phyloP scores from a whole-genome alignment of 805 yeast genomes.

The Candida andamanensis region DNA sequence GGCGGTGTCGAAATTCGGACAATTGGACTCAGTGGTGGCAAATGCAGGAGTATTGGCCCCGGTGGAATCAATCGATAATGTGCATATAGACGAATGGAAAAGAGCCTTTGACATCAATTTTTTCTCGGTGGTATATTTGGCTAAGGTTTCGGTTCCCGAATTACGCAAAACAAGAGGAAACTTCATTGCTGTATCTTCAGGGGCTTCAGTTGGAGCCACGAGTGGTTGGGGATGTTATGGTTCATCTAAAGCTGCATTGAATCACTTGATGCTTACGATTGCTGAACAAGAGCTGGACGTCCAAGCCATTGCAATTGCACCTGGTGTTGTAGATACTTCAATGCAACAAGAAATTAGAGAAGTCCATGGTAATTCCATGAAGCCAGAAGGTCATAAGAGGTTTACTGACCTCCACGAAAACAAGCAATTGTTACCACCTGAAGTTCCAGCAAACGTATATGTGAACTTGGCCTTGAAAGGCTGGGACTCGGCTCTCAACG shows the following conservation, averaged over 20 bases:
- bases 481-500: slow-evolving; percentile 53
- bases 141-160: slow-evolving; percentile 51
- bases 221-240: slow-evolving; percentile 92
- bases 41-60: slow-evolving; percentile 87
- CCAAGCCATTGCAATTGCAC: slow-evolving; percentile 72
- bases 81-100: slow-evolving; percentile 57
- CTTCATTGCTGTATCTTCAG: slow-evolving; percentile 80
- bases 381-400: slow-evolving; percentile 48
- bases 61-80: slow-evolving; percentile 50
- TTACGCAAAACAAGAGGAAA: slow-evolving; percentile 54
- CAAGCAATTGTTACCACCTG: slow-evolving; percentile 58
- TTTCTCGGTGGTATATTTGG: slow-evolving; percentile 65
- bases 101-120: slow-evolving; percentile 67
- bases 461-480: slow-evolving; percentile 63
- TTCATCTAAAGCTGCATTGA: slow-evolving; percentile 84
- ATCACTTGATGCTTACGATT: slow-evolving; percentile 64
- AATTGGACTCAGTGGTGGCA: slow-evolving; percentile 59
- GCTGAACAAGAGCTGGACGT: slow-evolving; percentile 62
- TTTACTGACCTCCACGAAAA: slow-evolving; percentile 60
- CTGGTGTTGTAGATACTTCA: slow-evolving; percentile 88
- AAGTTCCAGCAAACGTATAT: slow-evolving; percentile 66
- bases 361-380: slow-evolving; percentile 56
- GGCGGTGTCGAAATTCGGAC: slow-evolving; percentile 49
- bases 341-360: slow-evolving; percentile 85
- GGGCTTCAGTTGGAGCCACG: slow-evolving; percentile 64